Percentiles rank a stretch among this genome's conserved stretches.
Conservation (phyloP, 2,329 filamentous ascomycete species). For the Lanzia echinophila region DNA sequence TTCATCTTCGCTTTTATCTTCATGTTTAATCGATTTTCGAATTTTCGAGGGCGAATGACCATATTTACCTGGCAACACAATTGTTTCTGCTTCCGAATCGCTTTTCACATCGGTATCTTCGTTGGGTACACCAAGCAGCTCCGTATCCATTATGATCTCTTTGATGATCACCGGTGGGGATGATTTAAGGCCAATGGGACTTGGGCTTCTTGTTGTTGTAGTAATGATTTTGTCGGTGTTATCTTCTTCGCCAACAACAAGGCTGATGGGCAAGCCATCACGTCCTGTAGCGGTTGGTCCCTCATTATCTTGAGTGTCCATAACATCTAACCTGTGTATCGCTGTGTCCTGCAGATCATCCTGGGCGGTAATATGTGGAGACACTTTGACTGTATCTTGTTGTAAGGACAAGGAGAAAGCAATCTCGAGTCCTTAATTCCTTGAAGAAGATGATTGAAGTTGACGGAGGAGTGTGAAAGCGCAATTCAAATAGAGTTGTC, state of each 20-base stretch:
- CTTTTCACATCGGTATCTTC: constrained; percentile 39
- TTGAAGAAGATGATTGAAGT: not conserved
- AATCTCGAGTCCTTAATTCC: constrained; percentile 18
- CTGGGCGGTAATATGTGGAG: constrained; percentile 24
- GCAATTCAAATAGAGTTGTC: not conserved
- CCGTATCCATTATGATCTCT: constrained; percentile 19
- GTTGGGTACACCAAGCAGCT: constrained; percentile 12
- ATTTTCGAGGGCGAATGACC: constrained; percentile 57
- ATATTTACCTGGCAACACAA: constrained; percentile 60
- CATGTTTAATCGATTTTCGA: constrained; percentile 55
- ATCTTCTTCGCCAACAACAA: constrained; percentile 16
- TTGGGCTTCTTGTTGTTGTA: constrained; percentile 18
- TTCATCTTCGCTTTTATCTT: constrained; percentile 55
- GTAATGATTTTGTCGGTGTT: constrained; percentile 14
- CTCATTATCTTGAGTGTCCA: constrained; percentile 27
- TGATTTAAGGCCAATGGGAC: constrained; percentile 25
- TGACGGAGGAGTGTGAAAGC: not conserved
- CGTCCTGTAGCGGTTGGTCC: constrained; percentile 19
- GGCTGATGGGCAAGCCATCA: constrained; percentile 17
- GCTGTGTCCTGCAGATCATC: constrained; percentile 29
- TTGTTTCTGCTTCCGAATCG: constrained; percentile 67
- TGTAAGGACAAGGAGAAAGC: constrained; percentile 28
- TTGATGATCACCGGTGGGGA: constrained; percentile 24
- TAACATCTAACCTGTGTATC: constrained; percentile 28
- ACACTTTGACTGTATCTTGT: constrained; percentile 29